Percentiles rank a stretch among this genome's conserved stretches.
These are phyloP conservation scores for Rubia tinctorum DNA, from an alignment of 305 asterid genomes.

Conservation along the genomic window DNA sequence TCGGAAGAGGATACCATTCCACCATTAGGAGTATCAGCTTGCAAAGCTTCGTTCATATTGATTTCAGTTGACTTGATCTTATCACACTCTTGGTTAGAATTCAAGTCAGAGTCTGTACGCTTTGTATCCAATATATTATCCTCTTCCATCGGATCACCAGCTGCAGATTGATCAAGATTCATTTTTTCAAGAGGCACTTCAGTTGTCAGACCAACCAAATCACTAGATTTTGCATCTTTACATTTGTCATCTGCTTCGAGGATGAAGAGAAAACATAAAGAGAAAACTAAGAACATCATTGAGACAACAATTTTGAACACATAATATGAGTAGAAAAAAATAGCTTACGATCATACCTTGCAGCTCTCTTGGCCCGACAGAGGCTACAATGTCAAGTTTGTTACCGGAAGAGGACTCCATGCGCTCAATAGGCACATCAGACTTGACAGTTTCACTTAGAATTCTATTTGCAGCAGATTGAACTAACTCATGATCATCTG, in stretches of 20 bases:
- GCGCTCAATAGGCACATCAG: conserved; percentile 19
- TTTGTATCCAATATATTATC: conserved; percentile 22
- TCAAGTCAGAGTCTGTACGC: conserved; percentile 13
- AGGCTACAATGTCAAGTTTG: conserved; percentile 20
- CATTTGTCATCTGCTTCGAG: conserved; percentile 7
- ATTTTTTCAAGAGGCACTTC: conserved; percentile 30
- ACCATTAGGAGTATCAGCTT: conserved; percentile 14
- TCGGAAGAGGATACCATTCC: conserved; percentile 6
- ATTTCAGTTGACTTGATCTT: conserved; percentile 18
- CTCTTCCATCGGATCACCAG: conserved; percentile 34
- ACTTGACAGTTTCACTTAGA: conserved; percentile 11
- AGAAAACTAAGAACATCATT: not conserved
- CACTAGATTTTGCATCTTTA: conserved; percentile 10
- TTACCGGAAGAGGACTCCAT: conserved; percentile 19
- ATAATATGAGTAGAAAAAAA: not conserved
- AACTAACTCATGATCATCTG: conserved; percentile 23
- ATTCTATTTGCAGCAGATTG: conserved; percentile 19
- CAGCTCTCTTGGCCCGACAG: conserved; percentile 17
- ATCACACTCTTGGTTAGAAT: conserved; percentile 6
- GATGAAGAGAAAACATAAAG: not conserved
- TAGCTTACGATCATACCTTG: conserved; percentile 22
- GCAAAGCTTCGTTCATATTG: conserved; percentile 14
- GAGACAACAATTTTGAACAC: not conserved
- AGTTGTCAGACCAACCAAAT: conserved; percentile 20
- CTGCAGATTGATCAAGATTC: conserved; percentile 28